Evolutionary conservation across 2,329 filamentous ascomycete genomes (phyloP).

Genomic region (Exophiala aquamarina): DNA sequence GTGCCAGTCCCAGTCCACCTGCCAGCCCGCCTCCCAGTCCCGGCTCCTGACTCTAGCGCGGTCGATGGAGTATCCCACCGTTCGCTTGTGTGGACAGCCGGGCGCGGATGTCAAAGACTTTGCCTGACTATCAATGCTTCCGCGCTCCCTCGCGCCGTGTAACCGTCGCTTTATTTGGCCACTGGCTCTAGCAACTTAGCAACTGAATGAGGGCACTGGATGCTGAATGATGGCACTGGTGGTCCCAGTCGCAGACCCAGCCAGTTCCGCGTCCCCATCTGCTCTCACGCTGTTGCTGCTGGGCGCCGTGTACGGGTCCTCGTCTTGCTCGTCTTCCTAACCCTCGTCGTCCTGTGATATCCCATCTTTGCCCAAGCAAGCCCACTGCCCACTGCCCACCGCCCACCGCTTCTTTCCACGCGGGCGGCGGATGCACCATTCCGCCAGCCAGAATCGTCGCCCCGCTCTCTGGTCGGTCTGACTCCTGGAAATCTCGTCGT

Average conservation of each 20-base stretch:
- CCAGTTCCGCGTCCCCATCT: slow-evolving; percentile 21
- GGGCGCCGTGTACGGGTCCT: slow-evolving; percentile 24
- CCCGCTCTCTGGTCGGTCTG: slow-evolving; percentile 21
- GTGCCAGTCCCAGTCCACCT: no score
- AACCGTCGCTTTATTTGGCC: slow-evolving; percentile 23
- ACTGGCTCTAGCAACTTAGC: no score
- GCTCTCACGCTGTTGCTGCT: slow-evolving; percentile 6
- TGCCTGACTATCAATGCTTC: slow-evolving; percentile 15
- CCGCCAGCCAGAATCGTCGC: slow-evolving; percentile 15
- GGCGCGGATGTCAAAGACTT: slow-evolving; percentile 25
- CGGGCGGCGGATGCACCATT: slow-evolving; percentile 23
- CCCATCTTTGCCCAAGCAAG: slow-evolving; percentile 15
- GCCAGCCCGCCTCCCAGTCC: no score
- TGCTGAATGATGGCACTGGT: no score
- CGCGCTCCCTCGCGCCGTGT: slow-evolving; percentile 23
- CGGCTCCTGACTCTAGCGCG: slow-evolving; percentile 25
- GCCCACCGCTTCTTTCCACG: slow-evolving; percentile 26
- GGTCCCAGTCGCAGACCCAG: no score
- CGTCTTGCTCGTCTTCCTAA: slow-evolving; percentile 1
- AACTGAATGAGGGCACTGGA: no score
- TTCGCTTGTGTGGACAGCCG: slow-evolving; percentile 22
- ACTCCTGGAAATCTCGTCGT: slow-evolving; percentile 22
- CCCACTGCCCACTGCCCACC: not conserved
- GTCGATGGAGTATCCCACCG: slow-evolving; percentile 20
- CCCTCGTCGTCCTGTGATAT: not conserved